Base-by-base conservation (phyloP, 2,329 filamentous ascomycete genomes). In the Elsinoe batatas region DNA sequence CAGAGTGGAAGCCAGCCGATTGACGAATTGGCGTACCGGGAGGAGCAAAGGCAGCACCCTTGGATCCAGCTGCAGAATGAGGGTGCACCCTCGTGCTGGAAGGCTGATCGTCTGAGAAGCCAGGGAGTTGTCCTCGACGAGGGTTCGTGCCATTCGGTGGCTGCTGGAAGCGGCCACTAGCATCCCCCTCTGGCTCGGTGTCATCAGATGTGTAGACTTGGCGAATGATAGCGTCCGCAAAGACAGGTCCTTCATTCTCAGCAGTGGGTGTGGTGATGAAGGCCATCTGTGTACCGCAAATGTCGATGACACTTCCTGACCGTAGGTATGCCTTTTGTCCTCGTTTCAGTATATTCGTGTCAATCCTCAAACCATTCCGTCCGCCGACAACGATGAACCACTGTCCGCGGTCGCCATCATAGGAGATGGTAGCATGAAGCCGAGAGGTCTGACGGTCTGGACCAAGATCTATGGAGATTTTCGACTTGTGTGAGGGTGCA, bases 261-360 rank as follows among this genome's bases (percentile, higher is more conserved):
- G 80, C 18, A 78, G 78, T 65, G 87, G 81, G 82, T 0, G 93
- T 91, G n/a, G 95, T 81, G 47, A 96, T 88, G 70, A 98, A 98
- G 77, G 97, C 91, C 93, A 98, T 98, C 74, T 98, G 91, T 1
- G 93, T 87, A 54, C 88, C 88, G 63, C 86, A 87, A 65, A 97
- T 88, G 66, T 95, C 90, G 57, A 98, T 84, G 42, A 97, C 88
- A 67, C 91, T 85, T 57, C 93, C 93, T 64, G 91, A 95, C 40
- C 82, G 81, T 22, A 98, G 78, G 30, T 81, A 74, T 33, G 82
- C 79, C 35, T 81, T 78, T 37, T 79, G 74, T 11, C 85, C 85
- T 53, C 84, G 78, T 64, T 86, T 87, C 56, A 94, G 73, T 17
- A 80, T 75, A 51, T 74, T 72, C 58, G 88, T 88, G 68, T 98